These are phyloP conservation scores for Filobasidium floriforme DNA, from an alignment of 768 basidiomycete species.

Conservation along the genomic window DNA sequence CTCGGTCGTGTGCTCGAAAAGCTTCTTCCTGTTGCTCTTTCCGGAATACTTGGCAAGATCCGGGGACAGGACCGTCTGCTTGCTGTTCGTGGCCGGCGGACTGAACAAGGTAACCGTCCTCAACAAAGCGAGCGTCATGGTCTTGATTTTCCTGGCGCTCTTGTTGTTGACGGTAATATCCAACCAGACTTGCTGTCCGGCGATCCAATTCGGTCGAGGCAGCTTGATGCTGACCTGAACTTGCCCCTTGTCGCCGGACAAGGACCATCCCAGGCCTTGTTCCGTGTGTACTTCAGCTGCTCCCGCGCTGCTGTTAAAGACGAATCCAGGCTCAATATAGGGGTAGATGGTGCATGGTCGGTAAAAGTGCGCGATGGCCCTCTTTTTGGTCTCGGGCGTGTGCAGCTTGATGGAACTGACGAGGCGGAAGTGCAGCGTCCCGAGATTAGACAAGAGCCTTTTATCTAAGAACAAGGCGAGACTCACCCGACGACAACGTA, in stretches of 20 bases:
- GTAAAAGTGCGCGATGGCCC: constrained; percentile 83
- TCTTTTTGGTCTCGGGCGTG: constrained; percentile 54
- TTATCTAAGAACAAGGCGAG: not conserved
- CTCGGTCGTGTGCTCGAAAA: constrained; percentile 61
- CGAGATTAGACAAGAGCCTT: not conserved
- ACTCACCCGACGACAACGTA: constrained; percentile 76
- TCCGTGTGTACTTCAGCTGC: constrained; percentile 57
- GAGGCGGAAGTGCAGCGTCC: not conserved
- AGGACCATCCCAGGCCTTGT: constrained; percentile 50
- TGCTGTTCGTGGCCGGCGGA: constrained; percentile 39
- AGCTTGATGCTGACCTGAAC: constrained; percentile 61
- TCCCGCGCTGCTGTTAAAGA: constrained; percentile 57
- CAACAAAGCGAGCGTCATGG: constrained; percentile 57
- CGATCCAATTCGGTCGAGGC: constrained; percentile 68
- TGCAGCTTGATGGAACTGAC: constrained; percentile 67
- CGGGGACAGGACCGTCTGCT: constrained; percentile 23
- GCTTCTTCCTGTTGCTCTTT: constrained; percentile 49
- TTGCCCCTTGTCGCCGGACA: constrained; percentile 60
- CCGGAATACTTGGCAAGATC: constrained; percentile 12
- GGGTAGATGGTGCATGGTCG: constrained; percentile 74
- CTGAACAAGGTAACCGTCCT: constrained; percentile 63
- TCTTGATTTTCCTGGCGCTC: constrained; percentile 56
- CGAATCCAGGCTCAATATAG: constrained; percentile 55
- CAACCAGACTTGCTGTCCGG: constrained; percentile 69
- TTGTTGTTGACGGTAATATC: constrained; percentile 61